A percentile compares a stretch with the other conserved stretches of the same genome.
Evolutionary conservation across 257 asterid species (phyloP).

Genomic region (Euphrasia confusa): DNA sequence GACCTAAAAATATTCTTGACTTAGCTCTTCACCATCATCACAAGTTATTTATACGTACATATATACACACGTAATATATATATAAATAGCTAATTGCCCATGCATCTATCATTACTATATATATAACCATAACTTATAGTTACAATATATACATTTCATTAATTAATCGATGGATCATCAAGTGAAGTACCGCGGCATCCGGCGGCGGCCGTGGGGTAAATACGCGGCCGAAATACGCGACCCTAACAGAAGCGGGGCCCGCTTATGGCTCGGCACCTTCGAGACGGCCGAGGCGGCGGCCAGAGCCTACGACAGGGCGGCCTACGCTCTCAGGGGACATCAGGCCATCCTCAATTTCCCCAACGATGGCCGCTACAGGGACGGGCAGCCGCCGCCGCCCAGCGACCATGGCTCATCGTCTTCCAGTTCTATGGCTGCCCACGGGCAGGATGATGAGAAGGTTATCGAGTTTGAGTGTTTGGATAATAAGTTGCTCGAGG

Average conservation of each 20-base stretch:
- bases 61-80: background rate
- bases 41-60: background rate
- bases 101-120: background rate
- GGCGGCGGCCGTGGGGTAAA: slow-evolving; percentile 86
- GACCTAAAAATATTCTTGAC: background rate
- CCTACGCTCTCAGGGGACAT: slow-evolving; percentile 71
- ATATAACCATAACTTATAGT: no score
- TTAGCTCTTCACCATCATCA: background rate
- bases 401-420: no score
- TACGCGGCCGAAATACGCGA: slow-evolving; percentile 87
- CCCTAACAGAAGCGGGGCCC: slow-evolving; percentile 59
- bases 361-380: slow-evolving; percentile 50
- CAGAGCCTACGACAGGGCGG: slow-evolving; percentile 81
- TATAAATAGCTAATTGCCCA: background rate
- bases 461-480: slow-evolving; percentile 63
- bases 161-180: no score
- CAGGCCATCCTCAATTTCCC: slow-evolving; percentile 84
- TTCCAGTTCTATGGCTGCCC: background rate
- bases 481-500: slow-evolving; percentile 69
- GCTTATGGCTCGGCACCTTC: slow-evolving; percentile 78
- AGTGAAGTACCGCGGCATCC: slow-evolving; percentile 60
- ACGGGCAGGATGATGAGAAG: slow-evolving; percentile 26
- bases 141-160: no score
- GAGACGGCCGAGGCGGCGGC: slow-evolving; percentile 85
- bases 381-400: no score